Percentiles rank a stretch among this genome's conserved stretches.
phyloP scores from a whole-genome alignment of 2,329 filamentous ascomycete species.

The Talaromyces sp. region DNA sequence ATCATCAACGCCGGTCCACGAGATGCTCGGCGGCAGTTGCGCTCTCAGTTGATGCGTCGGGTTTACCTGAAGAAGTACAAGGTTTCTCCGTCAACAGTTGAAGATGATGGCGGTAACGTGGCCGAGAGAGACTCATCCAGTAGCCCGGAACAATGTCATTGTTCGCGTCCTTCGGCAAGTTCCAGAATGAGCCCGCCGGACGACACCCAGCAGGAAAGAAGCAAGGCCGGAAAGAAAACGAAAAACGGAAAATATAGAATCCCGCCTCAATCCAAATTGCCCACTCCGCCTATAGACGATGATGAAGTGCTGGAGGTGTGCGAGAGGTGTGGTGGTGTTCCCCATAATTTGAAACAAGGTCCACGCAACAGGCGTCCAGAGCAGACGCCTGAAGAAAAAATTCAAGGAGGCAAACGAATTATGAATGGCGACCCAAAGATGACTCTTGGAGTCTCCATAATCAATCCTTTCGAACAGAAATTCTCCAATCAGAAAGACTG shows the following conservation, averaged over 20 bases:
- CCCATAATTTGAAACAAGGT: background rate
- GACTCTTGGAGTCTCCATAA: background rate
- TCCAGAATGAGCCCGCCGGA: background rate
- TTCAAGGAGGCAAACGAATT: background rate
- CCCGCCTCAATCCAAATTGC: background rate
- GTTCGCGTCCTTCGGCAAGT: background rate
- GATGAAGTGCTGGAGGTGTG: background rate
- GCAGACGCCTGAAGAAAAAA: background rate
- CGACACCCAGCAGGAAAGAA: background rate
- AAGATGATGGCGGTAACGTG: background rate
- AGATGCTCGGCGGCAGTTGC: conserved; percentile 17
- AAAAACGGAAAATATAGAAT: background rate
- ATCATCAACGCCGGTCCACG: conserved; percentile 17
- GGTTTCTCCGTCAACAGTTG: background rate
- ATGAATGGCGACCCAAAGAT: background rate
- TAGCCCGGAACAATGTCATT: conserved; percentile 6
- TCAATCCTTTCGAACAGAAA: background rate
- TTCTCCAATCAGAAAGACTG: background rate
- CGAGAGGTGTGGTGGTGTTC: background rate
- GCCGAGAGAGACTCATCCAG: background rate
- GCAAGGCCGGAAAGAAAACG: background rate
- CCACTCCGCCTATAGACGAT: conserved; percentile 4
- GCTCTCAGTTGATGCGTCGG: conserved; percentile 20
- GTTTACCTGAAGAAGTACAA: conserved; percentile 17
- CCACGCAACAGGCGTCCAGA: background rate